Evolutionary conservation across 768 basidiomycete genomes (phyloP), one percentile per base, ranked within the genome.

Genomic region (Phaffia tasmanica): DNA sequence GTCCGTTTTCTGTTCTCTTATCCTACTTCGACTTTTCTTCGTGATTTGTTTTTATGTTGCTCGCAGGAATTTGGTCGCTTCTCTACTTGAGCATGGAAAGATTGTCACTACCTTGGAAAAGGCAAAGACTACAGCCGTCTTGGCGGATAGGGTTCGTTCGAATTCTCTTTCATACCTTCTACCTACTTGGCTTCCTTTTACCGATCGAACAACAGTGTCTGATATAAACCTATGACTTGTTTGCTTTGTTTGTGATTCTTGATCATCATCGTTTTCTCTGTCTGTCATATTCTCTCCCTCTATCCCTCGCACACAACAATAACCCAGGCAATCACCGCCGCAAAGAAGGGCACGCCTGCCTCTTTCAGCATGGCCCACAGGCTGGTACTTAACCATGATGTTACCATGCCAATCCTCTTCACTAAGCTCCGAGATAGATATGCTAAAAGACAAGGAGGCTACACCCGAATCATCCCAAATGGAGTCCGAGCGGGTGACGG

Each of bases 21-120:
- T 5, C 35, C 11, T 11, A 42, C 4, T 42, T 42, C 35, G 35
- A 42, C 35, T 4, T 42, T 11, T 42, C 11, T 42, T 42, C 35
- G 35, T 11, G 35, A 42, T 67, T 59, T 23, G 35, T 46, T 30
- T 59, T 16, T 32, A 14, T 21, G 55, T n/a, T 58, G 47, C 59
- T 42, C 48, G 5, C 73, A 94, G 92, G 69, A 97, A 97, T 77
- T 79, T 99, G 62, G 93, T 99, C 69, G 88, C 91, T 29, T 92
- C 91, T 5, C 81, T 98, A 46, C 82, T 99, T 65, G 85, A 97
- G 74, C 91, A 98, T 77, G 90, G 95, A 73, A 88, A 89, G 74
- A 90, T 99, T 74, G 86, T 88, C 76, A 98, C 95, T 7, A 99
- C 95, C 0, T 78, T 97, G 19, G 86, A 94, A 42, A 98, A 97